A percentile compares a stretch with the other conserved stretches of the same genome.
phyloP scores from a whole-genome alignment of 2,329 filamentous ascomycete genomes.

The Berkeleyomyces rouxiae region DNA sequence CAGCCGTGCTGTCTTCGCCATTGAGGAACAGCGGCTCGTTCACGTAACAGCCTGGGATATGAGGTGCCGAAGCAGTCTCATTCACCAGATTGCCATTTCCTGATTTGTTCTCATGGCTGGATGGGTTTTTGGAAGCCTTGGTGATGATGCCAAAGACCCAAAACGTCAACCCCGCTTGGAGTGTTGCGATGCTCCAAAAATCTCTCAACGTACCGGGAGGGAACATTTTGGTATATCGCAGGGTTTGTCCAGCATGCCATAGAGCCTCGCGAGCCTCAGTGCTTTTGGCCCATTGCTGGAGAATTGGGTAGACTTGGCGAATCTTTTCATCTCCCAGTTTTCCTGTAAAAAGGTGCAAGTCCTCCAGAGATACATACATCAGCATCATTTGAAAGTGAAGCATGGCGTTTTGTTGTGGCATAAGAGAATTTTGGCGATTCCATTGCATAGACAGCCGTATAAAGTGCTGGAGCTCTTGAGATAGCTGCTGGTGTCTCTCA shows the following conservation, averaged over 20 bases:
- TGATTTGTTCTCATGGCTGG: slow-evolving; percentile 14
- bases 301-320: slow-evolving; percentile 36
- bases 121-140: slow-evolving; percentile 15
- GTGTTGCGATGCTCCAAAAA: slow-evolving; percentile 51
- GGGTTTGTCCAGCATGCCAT: slow-evolving; percentile 51
- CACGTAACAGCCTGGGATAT: slow-evolving; percentile 19
- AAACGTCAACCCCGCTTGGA: slow-evolving; percentile 49
- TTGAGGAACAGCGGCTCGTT: slow-evolving; percentile 37
- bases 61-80: slow-evolving; percentile 14
- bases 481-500: slow-evolving; percentile 45
- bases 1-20: slow-evolving; percentile 32
- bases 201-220: slow-evolving; percentile 39
- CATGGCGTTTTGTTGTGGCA: slow-evolving; percentile 31
- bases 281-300: slow-evolving; percentile 42
- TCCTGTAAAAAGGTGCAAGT: slow-evolving; percentile 50
- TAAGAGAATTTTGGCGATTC: slow-evolving; percentile 21
- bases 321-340: slow-evolving; percentile 52
- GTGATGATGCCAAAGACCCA: slow-evolving; percentile 53
- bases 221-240: slow-evolving; percentile 41
- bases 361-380: slow-evolving; percentile 45
- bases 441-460: slow-evolving; percentile 27
- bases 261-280: slow-evolving; percentile 40
- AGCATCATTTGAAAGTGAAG: slow-evolving; percentile 43
- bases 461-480: slow-evolving; percentile 36
- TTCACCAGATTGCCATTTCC: neutral